Percentiles rank a stretch among this genome's conserved stretches.
These are phyloP conservation scores for Colletotrichum sidae DNA, from an alignment of 2,329 filamentous ascomycete genomes.

Conservation along the genomic window DNA sequence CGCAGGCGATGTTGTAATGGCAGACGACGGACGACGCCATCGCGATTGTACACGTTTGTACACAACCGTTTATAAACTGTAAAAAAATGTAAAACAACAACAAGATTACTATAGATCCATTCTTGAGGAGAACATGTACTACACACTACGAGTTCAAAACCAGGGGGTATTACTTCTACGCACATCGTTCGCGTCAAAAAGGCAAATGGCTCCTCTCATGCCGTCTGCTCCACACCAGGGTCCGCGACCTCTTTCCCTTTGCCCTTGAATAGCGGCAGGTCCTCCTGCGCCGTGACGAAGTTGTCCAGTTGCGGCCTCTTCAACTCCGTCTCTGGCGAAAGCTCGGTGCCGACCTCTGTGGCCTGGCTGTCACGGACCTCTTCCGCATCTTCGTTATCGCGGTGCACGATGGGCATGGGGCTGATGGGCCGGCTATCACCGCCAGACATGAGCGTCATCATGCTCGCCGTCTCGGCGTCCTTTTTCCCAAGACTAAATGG, in stretches of 20 bases:
- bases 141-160: neutral
- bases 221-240: constrained; percentile 1
- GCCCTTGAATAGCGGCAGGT: constrained; percentile 46
- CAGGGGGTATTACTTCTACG: neutral
- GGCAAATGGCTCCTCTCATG: constrained; percentile 5
- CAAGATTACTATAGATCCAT: neutral
- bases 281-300: constrained; percentile 65
- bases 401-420: constrained; percentile 36
- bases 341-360: constrained; percentile 9
- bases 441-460: constrained; percentile 71
- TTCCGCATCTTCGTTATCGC: neutral
- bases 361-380: constrained; percentile 4
- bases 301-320: constrained; percentile 60
- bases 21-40: too few relatives aligned
- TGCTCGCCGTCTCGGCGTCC: constrained; percentile 75
- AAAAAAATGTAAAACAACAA: constrained; percentile 34
- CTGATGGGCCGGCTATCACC: constrained; percentile 50
- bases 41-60: constrained; percentile 1
- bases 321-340: constrained; percentile 7
- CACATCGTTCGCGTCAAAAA: neutral
- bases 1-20: too few relatives aligned
- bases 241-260: constrained; percentile 29
- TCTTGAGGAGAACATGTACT: neutral
- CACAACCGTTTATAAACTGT: constrained; percentile 34
- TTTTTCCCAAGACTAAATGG: constrained; percentile 75